Evolutionary conservation across 768 basidiomycete genomes (phyloP).

Genomic region (Chalciporus piperatus): DNA sequence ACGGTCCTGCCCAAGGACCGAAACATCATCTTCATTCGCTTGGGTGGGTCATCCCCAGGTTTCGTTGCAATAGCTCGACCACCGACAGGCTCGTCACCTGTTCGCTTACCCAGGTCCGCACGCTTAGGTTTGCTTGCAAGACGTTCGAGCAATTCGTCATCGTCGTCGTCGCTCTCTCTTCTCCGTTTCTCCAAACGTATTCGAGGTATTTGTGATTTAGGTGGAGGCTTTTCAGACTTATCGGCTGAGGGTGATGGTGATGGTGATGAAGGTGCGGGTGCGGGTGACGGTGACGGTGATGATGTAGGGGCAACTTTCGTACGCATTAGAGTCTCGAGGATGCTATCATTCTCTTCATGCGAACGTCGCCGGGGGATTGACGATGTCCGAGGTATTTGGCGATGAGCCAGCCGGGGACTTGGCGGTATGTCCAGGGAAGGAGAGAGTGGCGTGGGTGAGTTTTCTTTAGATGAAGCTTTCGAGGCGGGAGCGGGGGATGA

Average conservation of each 20-base stretch:
- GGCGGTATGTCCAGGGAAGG: constrained; percentile 35
- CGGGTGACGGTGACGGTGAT: constrained; percentile 41
- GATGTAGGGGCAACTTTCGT: constrained; percentile 32
- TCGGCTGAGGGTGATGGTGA: constrained; percentile 11
- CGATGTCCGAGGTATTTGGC: constrained; percentile 35
- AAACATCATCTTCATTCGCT: constrained; percentile 76
- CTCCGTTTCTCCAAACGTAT: constrained; percentile 69
- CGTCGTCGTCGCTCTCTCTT: constrained; percentile 66
- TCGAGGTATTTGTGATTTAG: constrained; percentile 36
- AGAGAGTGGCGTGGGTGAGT: constrained; percentile 26
- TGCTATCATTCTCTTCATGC: constrained; percentile 50
- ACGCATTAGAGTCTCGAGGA: constrained; percentile 54
- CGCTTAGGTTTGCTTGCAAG: constrained; percentile 59
- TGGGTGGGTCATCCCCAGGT: constrained; percentile 44
- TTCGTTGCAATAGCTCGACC: constrained; percentile 27
- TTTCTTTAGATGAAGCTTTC: constrained; percentile 17
- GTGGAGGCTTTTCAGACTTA: constrained; percentile 25
- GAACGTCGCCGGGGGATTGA: constrained; percentile 45
- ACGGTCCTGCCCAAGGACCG: constrained; percentile 34
- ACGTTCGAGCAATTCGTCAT: constrained; percentile 57
- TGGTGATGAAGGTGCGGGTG: constrained; percentile 12
- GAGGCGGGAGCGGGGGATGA: constrained; percentile 8
- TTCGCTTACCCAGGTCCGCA: constrained; percentile 47
- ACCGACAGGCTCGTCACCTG: constrained; percentile 30
- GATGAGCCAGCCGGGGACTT: constrained; percentile 39